Conservation (phyloP, 169 alveolate species). For the Plasmodium knowlesi region DNA sequence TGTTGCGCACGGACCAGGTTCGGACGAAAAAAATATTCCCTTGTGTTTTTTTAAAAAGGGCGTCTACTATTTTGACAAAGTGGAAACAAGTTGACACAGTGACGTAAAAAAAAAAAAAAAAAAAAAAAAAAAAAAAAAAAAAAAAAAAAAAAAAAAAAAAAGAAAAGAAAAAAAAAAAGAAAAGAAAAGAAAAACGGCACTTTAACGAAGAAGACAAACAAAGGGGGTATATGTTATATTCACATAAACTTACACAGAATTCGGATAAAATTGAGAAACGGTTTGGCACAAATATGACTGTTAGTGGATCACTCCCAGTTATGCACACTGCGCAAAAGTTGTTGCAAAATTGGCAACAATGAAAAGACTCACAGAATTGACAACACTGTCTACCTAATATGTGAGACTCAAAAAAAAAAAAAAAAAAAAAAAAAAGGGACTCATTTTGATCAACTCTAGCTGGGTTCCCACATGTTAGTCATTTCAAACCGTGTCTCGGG, state of each 20-base stretch:
- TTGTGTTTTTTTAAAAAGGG: background rate
- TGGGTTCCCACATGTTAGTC: slow-evolving; percentile 36
- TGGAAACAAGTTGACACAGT: background rate
- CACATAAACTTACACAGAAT: background rate
- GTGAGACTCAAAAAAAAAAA: background rate
- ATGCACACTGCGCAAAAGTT: background rate
- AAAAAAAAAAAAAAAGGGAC: background rate
- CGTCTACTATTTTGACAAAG: background rate
- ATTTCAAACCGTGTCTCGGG: slow-evolving; percentile 36
- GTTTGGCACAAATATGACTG: background rate
- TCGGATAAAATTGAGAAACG: background rate
- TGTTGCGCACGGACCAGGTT: too few species aligned
- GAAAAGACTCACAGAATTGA: too few species aligned
- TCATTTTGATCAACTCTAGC: background rate
- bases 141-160: background rate
- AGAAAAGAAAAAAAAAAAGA: background rate
- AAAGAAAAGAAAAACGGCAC: background rate
- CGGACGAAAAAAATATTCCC: background rate
- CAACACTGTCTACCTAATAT: background rate
- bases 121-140: background rate
- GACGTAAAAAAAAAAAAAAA: background rate
- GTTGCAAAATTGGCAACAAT: background rate
- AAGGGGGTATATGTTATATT: background rate
- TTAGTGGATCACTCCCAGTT: background rate
- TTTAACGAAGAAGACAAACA: background rate